Conservation (phyloP, 2,329 filamentous ascomycete species). For the Acephala macrosclerotiorum region DNA sequence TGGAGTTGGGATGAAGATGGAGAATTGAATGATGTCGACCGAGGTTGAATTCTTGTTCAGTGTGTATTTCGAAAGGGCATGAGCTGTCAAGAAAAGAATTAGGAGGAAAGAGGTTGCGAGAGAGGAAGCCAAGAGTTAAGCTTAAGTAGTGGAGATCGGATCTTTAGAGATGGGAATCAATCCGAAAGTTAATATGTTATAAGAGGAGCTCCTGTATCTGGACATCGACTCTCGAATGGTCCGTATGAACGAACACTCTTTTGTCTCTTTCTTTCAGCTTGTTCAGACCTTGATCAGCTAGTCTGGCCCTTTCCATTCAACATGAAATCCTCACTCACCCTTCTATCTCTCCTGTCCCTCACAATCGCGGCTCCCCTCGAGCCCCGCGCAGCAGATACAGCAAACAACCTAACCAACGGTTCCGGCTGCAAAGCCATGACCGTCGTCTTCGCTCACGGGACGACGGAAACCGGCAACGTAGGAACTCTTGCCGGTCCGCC, state of each 20-base stretch:
- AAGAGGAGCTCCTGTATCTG: not conserved
- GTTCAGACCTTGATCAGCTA: not conserved
- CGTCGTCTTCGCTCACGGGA: slow-evolving; percentile 60
- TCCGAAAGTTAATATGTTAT: not conserved
- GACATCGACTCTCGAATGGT: not conserved
- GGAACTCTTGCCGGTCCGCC: slow-evolving; percentile 57
- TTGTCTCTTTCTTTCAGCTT: not conserved
- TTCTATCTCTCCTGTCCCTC: not conserved
- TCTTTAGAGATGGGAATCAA: not conserved
- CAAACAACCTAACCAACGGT: slow-evolving; percentile 1
- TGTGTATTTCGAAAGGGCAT: not conserved
- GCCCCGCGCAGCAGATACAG: not conserved
- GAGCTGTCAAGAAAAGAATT: not conserved
- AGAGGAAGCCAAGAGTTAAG: not conserved
- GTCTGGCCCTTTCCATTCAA: not conserved
- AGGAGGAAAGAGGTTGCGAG: not conserved
- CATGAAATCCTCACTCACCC: not conserved
- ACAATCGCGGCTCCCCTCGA: slow-evolving; percentile 3
- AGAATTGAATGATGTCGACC: not conserved
- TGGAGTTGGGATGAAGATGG: not conserved
- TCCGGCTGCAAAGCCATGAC: slow-evolving; percentile 23
- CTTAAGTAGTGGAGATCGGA: not conserved
- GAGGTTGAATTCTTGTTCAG: not conserved
- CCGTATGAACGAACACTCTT: not conserved
- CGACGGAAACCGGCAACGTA: slow-evolving; percentile 59